phyloP scores from a whole-genome alignment of 2,329 filamentous ascomycete genomes.

The Arachnopeziza araneosa region DNA sequence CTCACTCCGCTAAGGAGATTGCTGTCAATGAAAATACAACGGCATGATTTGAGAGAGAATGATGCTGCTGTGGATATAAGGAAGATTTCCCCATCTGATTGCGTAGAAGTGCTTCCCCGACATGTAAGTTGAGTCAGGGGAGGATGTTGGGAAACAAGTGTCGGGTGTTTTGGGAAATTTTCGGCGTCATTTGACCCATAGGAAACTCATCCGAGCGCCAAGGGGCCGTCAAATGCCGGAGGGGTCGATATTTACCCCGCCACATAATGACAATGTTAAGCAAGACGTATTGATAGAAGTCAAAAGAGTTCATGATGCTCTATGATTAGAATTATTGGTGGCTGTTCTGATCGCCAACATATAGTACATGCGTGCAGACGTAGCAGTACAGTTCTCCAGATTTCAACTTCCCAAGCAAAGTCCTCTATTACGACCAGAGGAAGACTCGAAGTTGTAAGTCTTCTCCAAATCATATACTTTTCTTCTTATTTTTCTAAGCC shows the following conservation, averaged over 20 bases:
- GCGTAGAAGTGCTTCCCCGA: background rate
- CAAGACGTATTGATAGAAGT: too few relatives aligned
- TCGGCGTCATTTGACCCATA: background rate
- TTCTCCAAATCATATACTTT: too few relatives aligned
- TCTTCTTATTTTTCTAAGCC: too few relatives aligned
- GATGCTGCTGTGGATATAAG: background rate
- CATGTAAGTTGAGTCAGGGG: background rate
- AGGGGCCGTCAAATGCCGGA: background rate
- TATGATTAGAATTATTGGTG: too few relatives aligned
- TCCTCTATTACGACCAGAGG: too few relatives aligned
- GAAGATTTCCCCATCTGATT: background rate
- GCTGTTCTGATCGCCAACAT: too few relatives aligned
- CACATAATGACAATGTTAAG: background rate
- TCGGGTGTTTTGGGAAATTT: background rate
- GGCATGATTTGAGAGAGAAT: background rate
- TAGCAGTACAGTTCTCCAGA: too few relatives aligned
- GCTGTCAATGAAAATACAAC: background rate
- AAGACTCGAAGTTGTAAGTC: too few relatives aligned
- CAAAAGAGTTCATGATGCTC: too few relatives aligned
- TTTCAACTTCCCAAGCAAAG: too few relatives aligned
- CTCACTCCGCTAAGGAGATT: background rate
- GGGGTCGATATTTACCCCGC: background rate
- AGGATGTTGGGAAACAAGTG: background rate
- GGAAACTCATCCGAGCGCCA: background rate
- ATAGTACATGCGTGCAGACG: too few relatives aligned